These are phyloP conservation scores for Obba rivulosa DNA, from an alignment of 768 basidiomycete species.

Conservation along the genomic window DNA sequence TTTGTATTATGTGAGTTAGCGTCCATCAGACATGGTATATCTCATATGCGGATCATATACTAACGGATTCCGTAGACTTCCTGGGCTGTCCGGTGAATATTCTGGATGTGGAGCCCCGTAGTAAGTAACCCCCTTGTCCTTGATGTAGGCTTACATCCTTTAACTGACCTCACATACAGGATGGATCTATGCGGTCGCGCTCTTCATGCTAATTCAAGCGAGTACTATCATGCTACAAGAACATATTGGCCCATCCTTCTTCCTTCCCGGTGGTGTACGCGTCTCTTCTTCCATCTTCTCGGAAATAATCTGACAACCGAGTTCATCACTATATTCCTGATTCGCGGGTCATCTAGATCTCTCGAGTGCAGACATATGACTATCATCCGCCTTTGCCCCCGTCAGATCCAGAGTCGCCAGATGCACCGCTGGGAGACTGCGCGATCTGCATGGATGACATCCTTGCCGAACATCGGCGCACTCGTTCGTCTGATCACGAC, in stretches of 20 bases:
- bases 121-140: slow-evolving; percentile 36
- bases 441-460: slow-evolving; percentile 94
- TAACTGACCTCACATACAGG: slow-evolving; percentile 29
- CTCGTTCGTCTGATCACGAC: slow-evolving; percentile 29
- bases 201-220: slow-evolving; percentile 60
- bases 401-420: slow-evolving; percentile 69
- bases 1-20: slow-evolving; percentile 65
- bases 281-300: no score
- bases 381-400: slow-evolving; percentile 79
- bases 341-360: slow-evolving; percentile 38
- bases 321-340: slow-evolving; percentile 7
- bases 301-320: no score
- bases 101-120: slow-evolving; percentile 68
- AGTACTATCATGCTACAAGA: slow-evolving; percentile 67
- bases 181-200: slow-evolving; percentile 60
- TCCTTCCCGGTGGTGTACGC: slow-evolving; percentile 67
- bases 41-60: not conserved
- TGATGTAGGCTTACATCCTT: not conserved
- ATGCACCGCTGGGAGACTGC: slow-evolving; percentile 78
- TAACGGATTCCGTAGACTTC: slow-evolving; percentile 52
- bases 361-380: slow-evolving; percentile 60
- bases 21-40: no score
- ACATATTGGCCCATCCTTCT: slow-evolving; percentile 73
- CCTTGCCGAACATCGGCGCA: slow-evolving; percentile 5
- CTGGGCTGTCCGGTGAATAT: slow-evolving; percentile 82